Percentiles rank a stretch among this genome's conserved stretches.
Conservation (phyloP, 2,329 filamentous ascomycete genomes). For the Pyricularia sp. region DNA sequence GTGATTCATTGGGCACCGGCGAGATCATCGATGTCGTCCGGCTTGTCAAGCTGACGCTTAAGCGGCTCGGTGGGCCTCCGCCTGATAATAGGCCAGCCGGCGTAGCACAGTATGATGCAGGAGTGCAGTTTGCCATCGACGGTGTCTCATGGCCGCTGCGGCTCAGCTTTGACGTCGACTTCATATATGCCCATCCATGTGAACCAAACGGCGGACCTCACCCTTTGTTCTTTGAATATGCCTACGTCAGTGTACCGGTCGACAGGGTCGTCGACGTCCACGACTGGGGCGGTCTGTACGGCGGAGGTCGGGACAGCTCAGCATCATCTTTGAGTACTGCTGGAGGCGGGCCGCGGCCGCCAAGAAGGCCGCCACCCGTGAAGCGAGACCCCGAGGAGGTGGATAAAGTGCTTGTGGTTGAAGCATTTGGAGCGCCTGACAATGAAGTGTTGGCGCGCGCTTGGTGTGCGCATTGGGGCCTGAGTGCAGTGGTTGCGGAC, state of each 20-base stretch:
- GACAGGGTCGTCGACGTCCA: conserved; percentile 57
- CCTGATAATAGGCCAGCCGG: conserved; percentile 16
- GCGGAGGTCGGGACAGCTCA: conserved; percentile 8
- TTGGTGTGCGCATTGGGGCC: conserved; percentile 69
- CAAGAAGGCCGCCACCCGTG: conserved; percentile 8
- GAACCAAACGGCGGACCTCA: conserved; percentile 44
- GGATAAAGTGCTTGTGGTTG: conserved; percentile 60
- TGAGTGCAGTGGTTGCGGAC: conserved; percentile 63
- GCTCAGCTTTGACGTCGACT: conserved; percentile 56
- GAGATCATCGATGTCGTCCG: conserved; percentile 56
- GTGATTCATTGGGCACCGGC: conserved; percentile 23
- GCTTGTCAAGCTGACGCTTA: conserved; percentile 58
- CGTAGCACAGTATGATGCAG: conserved; percentile 45
- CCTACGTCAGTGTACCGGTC: conserved; percentile 46
- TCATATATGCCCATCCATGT: conserved; percentile 57
- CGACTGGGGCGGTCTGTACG: conserved; percentile 51
- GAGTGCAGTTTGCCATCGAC: conserved; percentile 54
- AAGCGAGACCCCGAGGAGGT: conserved; percentile 36
- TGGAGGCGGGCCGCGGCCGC: conserved; percentile 3
- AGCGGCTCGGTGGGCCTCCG: conserved; percentile 17
- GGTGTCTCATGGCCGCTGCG: conserved; percentile 54
- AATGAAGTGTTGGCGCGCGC: conserved; percentile 69
- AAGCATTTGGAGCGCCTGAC: conserved; percentile 63
- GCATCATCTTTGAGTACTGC: not conserved
- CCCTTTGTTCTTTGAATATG: conserved; percentile 65